These are phyloP conservation scores for Gentiana straminea DNA, from an alignment of 257 asterid genomes.

Conservation along the genomic window DNA sequence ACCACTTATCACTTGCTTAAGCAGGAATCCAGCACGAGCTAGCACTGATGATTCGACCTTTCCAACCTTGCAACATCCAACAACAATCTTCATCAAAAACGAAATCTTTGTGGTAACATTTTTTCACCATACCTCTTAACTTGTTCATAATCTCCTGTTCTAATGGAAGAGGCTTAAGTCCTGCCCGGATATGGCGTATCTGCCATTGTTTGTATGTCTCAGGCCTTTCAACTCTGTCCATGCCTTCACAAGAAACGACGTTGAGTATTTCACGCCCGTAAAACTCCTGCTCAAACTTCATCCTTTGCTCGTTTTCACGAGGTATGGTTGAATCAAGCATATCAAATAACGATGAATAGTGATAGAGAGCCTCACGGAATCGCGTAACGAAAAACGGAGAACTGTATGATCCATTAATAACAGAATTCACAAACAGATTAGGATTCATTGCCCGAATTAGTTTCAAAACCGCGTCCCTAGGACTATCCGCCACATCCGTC, in stretches of 20 bases:
- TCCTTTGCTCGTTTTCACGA: constrained; percentile 53
- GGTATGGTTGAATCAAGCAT: constrained; percentile 72
- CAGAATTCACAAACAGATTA: constrained; percentile 44
- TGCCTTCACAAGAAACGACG: constrained; percentile 80
- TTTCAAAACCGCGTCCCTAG: constrained; percentile 59
- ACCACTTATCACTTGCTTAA: no score
- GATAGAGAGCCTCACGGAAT: constrained; percentile 81
- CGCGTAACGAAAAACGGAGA: constrained; percentile 79
- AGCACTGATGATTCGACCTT: constrained; percentile 62
- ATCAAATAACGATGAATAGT: constrained; percentile 71
- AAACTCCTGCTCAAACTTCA: constrained; percentile 63
- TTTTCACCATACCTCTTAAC: constrained; percentile 33
- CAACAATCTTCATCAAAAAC: constrained; percentile 58
- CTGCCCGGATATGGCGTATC: constrained; percentile 57
- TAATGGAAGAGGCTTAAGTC: constrained; percentile 59
- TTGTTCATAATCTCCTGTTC: constrained; percentile 36
- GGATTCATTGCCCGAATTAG: constrained; percentile 64
- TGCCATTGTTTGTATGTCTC: constrained; percentile 97
- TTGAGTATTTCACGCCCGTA: constrained; percentile 67
- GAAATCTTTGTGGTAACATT: constrained; percentile 60
- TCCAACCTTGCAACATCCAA: constrained; percentile 98
- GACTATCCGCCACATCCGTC: constrained; percentile 50
- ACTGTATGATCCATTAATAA: constrained; percentile 50
- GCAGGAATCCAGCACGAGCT: constrained; percentile 76
- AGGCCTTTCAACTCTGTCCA: constrained; percentile 79